Conservation (phyloP, 306 rosid genomes). For the Trifolium repens region DNA sequence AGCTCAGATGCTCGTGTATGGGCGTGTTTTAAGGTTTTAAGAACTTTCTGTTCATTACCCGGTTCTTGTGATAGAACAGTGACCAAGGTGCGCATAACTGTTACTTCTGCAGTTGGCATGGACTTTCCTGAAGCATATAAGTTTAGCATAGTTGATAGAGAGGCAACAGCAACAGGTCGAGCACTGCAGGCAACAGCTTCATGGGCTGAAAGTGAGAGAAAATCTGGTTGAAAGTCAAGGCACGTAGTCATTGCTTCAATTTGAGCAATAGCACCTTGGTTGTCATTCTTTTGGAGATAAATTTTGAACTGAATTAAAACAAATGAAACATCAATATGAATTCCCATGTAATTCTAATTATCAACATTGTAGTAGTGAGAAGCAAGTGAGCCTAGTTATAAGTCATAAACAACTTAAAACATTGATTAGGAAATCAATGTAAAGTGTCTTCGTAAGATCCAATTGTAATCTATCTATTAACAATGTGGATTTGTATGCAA, state of each 20-base stretch:
- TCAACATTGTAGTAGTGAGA: conserved; percentile 33
- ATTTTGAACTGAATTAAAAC: conserved; percentile 76
- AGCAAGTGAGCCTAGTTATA: conserved; percentile 18
- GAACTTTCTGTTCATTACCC: conserved; percentile 65
- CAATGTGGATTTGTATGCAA: not conserved
- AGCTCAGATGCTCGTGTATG: conserved; percentile 67
- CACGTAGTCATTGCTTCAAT: conserved; percentile 83
- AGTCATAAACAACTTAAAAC: conserved; percentile 27
- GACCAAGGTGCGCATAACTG: conserved; percentile 82
- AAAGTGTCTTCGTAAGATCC: not conserved
- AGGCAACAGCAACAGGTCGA: conserved; percentile 77
- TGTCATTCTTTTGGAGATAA: conserved; percentile 81
- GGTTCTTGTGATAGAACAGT: conserved; percentile 73
- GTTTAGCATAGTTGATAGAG: conserved; percentile 71
- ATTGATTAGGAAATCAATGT: conserved; percentile 1
- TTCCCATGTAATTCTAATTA: conserved; percentile 13
- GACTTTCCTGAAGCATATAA: conserved; percentile 72
- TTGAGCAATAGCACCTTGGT: conserved; percentile 67
- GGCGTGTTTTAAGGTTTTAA: conserved; percentile 68
- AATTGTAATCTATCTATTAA: not conserved
- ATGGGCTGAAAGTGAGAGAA: conserved; percentile 90
- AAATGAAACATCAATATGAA: conserved; percentile 38
- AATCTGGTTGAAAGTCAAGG: conserved; percentile 86
- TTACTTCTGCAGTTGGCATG: conserved; percentile 78
- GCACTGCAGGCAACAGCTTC: conserved; percentile 96